Conservation (phyloP, 1,284 basidiomycete genomes). For the Fomes fomentarius region DNA sequence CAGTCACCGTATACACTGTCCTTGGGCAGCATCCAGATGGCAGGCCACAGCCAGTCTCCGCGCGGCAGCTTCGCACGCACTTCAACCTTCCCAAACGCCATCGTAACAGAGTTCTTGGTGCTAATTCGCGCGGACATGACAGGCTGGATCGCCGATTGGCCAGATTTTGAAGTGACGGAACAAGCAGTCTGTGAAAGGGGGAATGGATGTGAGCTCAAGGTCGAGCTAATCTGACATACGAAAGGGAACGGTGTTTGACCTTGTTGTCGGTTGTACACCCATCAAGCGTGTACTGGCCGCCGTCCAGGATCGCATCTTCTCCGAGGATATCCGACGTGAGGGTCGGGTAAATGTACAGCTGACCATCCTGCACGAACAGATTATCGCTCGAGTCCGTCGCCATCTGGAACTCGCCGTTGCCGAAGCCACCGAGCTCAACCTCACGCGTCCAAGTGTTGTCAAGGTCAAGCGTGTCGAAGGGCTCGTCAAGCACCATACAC, state of each 20-base stretch:
- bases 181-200: constrained; percentile 40
- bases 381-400: constrained; percentile 66
- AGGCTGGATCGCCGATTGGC: constrained; percentile 64
- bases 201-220: neutral
- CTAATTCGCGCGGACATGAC: constrained; percentile 76
- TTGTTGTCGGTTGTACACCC: constrained; percentile 59
- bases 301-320: constrained; percentile 57
- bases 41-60: constrained; percentile 82
- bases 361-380: constrained; percentile 67
- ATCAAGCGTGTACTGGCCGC: constrained; percentile 66
- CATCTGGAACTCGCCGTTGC: constrained; percentile 85
- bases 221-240: neutral
- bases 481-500: constrained; percentile 72
- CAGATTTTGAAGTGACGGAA: constrained; percentile 41
- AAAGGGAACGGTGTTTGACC: constrained; percentile 1
- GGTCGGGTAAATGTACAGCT: constrained; percentile 82
- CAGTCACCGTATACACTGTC: constrained; percentile 73
- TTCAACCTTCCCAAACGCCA: constrained; percentile 77
- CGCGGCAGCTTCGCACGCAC: constrained; percentile 48
- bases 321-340: constrained; percentile 73
- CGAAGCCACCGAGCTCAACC: constrained; percentile 76
- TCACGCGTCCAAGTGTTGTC: constrained; percentile 66
- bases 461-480: constrained; percentile 59
- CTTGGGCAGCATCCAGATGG: constrained; percentile 82
- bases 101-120: constrained; percentile 62